Evolutionary conservation across 257 asterid species (phyloP), one percentile per base, ranked within the genome.

Genomic region (Jacaranda mimosifolia): DNA sequence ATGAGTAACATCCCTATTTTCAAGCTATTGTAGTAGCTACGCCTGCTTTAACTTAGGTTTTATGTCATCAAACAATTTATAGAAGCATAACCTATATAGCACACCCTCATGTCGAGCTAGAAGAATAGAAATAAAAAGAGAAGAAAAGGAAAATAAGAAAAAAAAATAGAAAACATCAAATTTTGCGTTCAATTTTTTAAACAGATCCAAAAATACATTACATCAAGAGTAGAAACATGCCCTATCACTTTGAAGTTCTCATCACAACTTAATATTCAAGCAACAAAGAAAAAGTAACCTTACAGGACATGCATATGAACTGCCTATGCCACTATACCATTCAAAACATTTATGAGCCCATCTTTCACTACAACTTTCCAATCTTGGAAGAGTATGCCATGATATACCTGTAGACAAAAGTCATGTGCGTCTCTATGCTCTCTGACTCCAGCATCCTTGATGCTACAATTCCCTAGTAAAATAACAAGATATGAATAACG

Each of bases 401-500:
- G 40, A 9, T 45, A 48, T 84, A 96, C 99, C 99, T 93, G 90
- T 96, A 96, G 79, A 91, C 95, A 82, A 93, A 93, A 76, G 98
- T 96, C 85, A 96, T 77, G 69, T 96, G 99, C 18, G 99, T 96
- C 84, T 90, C 97, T 83, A 96, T 88, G 64, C 97, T 98, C 84
- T 93, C 97, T 13, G 95, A 85, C 85, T 96, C 98, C 53, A 93
- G 85, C 83, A 91, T 42, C 79, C 93, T 86, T 74, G 97, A 90
- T 66, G 99, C 99, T 82, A 91, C 99, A 80, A 96, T 96, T 71
- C 99, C 99, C 99, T 96, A 77, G 26, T 56, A 63, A 71, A 26
- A 69, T 38, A 68, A 67, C 7, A 66, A 52, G 39, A 6, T 14
- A 79, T 13, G 19, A 52, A 43, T 7, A 26, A 76, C 35, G 53